Base-by-base conservation (phyloP, 1,284 basidiomycete species). In the Cutaneotrichosporon sp. region DNA sequence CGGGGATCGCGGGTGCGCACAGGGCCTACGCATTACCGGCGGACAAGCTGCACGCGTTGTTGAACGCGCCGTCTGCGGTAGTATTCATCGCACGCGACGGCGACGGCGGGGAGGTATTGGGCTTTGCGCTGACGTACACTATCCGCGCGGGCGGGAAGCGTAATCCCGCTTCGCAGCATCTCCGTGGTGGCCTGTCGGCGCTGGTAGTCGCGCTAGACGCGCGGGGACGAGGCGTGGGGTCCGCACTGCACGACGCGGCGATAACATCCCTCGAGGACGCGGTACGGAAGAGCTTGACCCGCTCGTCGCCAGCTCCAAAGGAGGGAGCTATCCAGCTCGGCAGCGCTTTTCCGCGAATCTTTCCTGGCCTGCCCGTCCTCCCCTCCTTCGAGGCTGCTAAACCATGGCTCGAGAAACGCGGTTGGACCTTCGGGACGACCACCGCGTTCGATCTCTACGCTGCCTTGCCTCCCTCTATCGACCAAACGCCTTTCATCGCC, bases 321-420 rank as follows among this genome's bases (percentile, higher is more conserved):
- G 40, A 49, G n/a, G 45, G 50, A 3, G n/a, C 14, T 1, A 45
- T 65, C 20, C 58, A 60, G 48, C 55, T 65, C n/a, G 64, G 64
- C n/a, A 55, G 53, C 14, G 48, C 39, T 4, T 65, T 62, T 22
- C 64, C 64, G 2, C 54, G 64, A 14, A 59, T 65, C 38, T 65
- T 62, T 42, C 64, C 64, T 26, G 64, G 64, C 21, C 30, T 63
- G 12, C 64, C 64, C 4, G 47, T 40, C 4, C 35, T 54, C 12
- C 46, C 46, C 3, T 54, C 39, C 4, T 54, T 59, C 42, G 45
- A 56, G 37, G 39, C 34, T 2, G 54, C 54, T 0, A 21, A 21
- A n/a, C 18, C 13, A 2, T 65, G 56, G 55, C 56, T 65, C 30
- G 34, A 39, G 9, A 43, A 43, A 26, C 46, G 57, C 8, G 61